Percentiles rank a stretch among this genome's conserved stretches.
Evolutionary conservation across 768 basidiomycete genomes (phyloP).

Genomic region (Lactifluus echinatus): DNA sequence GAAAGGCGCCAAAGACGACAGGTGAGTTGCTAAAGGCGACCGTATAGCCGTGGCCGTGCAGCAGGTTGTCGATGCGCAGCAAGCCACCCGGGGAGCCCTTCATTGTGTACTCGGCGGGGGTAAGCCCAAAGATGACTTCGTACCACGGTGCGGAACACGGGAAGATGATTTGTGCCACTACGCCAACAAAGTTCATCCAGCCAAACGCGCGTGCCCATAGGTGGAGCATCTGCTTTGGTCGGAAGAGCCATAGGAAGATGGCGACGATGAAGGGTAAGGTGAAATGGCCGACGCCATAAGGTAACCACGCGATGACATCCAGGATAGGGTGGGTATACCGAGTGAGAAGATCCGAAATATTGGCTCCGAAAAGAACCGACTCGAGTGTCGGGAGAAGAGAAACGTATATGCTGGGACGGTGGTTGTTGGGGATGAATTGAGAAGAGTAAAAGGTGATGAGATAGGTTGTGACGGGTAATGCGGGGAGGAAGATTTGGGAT

Average conservation of each 20-base stretch:
- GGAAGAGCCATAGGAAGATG: constrained; percentile 82
- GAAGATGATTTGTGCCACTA: constrained; percentile 78
- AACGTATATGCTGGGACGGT: constrained; percentile 82
- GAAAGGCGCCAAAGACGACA: constrained; percentile 95
- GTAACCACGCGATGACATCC: constrained; percentile 92
- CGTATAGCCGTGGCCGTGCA: constrained; percentile 70
- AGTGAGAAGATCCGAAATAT: constrained; percentile 95
- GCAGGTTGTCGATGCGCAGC: constrained; percentile 82
- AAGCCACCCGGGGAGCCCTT: constrained; percentile 91
- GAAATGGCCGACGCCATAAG: constrained; percentile 95
- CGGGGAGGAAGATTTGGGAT: constrained; percentile 85
- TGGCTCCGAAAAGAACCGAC: constrained; percentile 91
- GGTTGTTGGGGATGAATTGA: constrained; percentile 68
- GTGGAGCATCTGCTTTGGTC: constrained; percentile 68
- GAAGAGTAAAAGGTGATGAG: constrained; percentile 81
- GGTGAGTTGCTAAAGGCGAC: constrained; percentile 79
- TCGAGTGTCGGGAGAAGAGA: constrained; percentile 92
- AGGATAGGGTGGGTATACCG: constrained; percentile 88
- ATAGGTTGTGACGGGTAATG: constrained; percentile 80
- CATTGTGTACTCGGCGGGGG: constrained; percentile 88
- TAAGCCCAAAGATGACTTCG: constrained; percentile 92
- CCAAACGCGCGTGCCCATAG: constrained; percentile 86
- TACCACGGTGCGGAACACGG: constrained; percentile 98
- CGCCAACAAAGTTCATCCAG: constrained; percentile 85
- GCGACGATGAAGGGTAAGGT: constrained; percentile 80